Evolutionary conservation across 306 rosid genomes (phyloP).

Genomic region (Fagus sylvatica): DNA sequence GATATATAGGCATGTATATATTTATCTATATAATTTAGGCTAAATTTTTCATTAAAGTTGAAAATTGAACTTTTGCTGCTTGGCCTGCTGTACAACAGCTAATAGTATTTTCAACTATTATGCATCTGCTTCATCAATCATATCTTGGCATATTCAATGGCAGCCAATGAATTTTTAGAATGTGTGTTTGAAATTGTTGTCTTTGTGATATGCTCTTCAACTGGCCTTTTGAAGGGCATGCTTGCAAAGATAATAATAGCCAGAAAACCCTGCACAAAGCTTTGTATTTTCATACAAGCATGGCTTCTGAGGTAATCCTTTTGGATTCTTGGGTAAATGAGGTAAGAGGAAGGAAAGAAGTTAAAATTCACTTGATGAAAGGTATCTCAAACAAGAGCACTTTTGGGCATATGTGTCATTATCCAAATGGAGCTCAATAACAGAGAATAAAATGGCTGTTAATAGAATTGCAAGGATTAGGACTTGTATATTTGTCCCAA

Average conservation of each 20-base stretch:
- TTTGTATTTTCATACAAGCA: background rate
- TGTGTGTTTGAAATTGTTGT: background rate
- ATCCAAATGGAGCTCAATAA: background rate
- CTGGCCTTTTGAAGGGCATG: background rate
- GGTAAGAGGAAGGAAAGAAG: background rate
- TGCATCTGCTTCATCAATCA: background rate
- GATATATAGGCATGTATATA: too few species aligned
- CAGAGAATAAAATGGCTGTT: background rate
- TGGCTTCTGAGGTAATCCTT: background rate
- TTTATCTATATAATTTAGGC: background rate
- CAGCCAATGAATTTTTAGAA: background rate
- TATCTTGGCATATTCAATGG: background rate
- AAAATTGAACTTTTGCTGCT: background rate
- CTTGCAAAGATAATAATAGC: background rate
- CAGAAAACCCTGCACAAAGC: background rate
- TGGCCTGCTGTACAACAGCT: background rate
- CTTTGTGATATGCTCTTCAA: background rate
- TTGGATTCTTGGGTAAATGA: background rate
- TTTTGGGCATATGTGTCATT: background rate
- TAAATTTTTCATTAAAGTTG: background rate
- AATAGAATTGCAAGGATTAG: background rate
- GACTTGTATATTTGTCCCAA: background rate
- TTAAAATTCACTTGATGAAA: background rate
- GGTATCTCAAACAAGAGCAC: background rate
- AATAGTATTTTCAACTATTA: background rate